Base-by-base conservation (phyloP, 2,329 filamentous ascomycete species). In the Fusarium nelsonii region DNA sequence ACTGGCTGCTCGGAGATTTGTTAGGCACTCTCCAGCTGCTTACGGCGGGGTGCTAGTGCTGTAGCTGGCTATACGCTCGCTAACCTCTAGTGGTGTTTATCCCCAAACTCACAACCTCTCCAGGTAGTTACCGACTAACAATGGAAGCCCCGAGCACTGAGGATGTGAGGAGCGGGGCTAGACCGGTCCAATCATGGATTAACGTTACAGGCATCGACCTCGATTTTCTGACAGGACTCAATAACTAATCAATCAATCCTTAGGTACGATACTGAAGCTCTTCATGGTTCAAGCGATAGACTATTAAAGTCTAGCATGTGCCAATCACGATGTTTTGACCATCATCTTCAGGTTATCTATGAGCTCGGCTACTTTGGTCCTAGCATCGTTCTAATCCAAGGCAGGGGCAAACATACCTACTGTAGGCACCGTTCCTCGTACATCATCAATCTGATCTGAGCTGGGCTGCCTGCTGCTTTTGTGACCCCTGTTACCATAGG, bases 341-440 rank as follows among this genome's bases (percentile, higher is more conserved):
- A 54, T 44, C 20, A 41, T 64, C 51, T 63, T 18, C 16, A 16
- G 48, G 26, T 39, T 39, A 50, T 50, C 34, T 36, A 15, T 34
- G 32, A 40, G 33, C 28, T 50, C 44, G 26, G 39, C 61, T 65
- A 52, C 60, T 64, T 65, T 65, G 15, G 62, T 65, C 62, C 33
- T 65, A 65, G 62, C 26, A 58, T 40, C n/a, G 18, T 65, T 34
- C 61, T 44, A 30, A 39, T 54, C 37, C 60, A 65, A 65, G 62
- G 62, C 62, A 65, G 61, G 54, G 62, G 62, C 62, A 46, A 65
- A 65, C 43, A 49, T 40, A 34, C 30, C 39, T 30, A 30, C 30
- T 4, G 23, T n/a, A 50, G 48, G 41, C 39, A 60, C 54, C 45
- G 55, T 59, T 50, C 41, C 57, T 34, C 12, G 32, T 54, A 60